Conservation (phyloP, 306 rosid species). For the Corylus americana region DNA sequence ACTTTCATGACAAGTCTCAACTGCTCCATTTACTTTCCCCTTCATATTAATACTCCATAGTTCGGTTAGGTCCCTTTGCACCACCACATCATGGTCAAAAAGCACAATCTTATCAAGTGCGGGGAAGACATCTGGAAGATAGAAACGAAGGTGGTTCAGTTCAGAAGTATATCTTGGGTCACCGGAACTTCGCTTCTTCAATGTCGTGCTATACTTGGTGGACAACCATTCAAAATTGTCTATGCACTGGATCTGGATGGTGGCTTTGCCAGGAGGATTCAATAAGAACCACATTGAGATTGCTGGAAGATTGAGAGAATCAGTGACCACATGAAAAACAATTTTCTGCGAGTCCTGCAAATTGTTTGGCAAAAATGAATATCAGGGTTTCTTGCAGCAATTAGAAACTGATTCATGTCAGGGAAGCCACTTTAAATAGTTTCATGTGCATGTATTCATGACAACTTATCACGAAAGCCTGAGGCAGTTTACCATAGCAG, state of each 20-base stretch:
- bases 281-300: constrained; percentile 90
- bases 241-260: constrained; percentile 67
- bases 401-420: background rate
- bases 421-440: constrained; percentile 7
- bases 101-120: constrained; percentile 66
- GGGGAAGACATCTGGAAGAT: constrained; percentile 82
- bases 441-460: constrained; percentile 2
- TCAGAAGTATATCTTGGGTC: constrained; percentile 85
- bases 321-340: constrained; percentile 88
- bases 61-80: constrained; percentile 71
- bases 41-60: constrained; percentile 74
- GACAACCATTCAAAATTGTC: constrained; percentile 70
- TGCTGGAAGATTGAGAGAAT: constrained; percentile 85
- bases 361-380: constrained; percentile 14
- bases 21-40: constrained; percentile 76
- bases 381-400: constrained; percentile 26
- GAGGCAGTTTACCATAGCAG: constrained; percentile 60
- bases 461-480: background rate
- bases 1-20: constrained; percentile 67
- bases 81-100: constrained; percentile 95
- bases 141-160: constrained; percentile 91
- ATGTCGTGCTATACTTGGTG: constrained; percentile 40
- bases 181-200: constrained; percentile 43
- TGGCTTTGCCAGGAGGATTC: constrained; percentile 85
- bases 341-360: constrained; percentile 77